Evolutionary conservation across 2,329 filamentous ascomycete species (phyloP).

Genomic region (Drechslerella coelobrocha): DNA sequence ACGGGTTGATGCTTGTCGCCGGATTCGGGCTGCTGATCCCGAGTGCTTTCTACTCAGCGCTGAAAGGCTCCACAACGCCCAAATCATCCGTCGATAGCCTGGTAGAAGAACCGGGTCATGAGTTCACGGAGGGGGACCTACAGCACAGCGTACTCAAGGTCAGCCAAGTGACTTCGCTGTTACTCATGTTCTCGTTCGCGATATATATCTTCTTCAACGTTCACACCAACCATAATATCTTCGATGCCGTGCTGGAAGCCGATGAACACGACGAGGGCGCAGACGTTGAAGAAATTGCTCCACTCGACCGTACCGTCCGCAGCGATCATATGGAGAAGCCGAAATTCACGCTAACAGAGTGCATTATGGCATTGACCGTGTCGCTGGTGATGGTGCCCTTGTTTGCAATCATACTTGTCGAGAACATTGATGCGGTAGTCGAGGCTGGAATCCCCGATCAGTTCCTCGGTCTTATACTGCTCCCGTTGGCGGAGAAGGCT

Average conservation of each 20-base stretch:
- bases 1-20: constrained; percentile 77
- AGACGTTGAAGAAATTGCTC: constrained; percentile 72
- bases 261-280: constrained; percentile 75
- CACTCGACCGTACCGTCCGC: constrained; percentile 65
- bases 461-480: constrained; percentile 75
- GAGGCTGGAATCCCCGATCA: constrained; percentile 64
- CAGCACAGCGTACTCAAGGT: constrained; percentile 67
- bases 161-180: constrained; percentile 73
- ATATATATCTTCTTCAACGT: constrained; percentile 75
- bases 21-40: constrained; percentile 62
- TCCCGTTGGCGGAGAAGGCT: constrained; percentile 83
- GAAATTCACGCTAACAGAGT: constrained; percentile 78
- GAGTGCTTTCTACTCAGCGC: constrained; percentile 60
- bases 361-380: constrained; percentile 69
- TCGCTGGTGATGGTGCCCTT: constrained; percentile 74
- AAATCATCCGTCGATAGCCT: constrained; percentile 57
- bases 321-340: constrained; percentile 65
- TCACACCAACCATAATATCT: constrained; percentile 77
- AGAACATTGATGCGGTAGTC: constrained; percentile 72
- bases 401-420: constrained; percentile 75
- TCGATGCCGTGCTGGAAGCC: constrained; percentile 73
- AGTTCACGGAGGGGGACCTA: constrained; percentile 60
- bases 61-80: constrained; percentile 53
- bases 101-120: constrained; percentile 56
- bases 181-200: constrained; percentile 73